Conservation (phyloP, 2,329 filamentous ascomycete species). For the Fusarium subtropicale region DNA sequence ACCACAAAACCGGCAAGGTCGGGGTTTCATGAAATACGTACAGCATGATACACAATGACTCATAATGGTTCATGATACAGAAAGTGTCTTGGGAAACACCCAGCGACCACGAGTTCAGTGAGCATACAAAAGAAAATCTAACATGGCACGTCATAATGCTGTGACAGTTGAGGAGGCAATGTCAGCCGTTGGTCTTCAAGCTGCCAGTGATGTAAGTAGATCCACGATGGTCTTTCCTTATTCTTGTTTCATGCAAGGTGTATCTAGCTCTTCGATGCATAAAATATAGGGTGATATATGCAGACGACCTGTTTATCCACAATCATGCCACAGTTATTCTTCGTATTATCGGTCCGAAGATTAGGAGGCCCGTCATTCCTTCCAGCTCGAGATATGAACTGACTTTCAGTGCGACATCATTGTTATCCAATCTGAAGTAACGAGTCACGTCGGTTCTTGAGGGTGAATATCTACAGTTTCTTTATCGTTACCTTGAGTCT, state of each 20-base stretch:
- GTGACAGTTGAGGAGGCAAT: too few relatives aligned
- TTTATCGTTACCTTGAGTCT: not conserved
- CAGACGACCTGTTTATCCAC: not conserved
- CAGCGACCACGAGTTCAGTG: not conserved
- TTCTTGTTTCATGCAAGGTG: not conserved
- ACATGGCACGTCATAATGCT: accelerated
- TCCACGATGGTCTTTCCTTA: accelerated
- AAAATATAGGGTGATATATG: not conserved
- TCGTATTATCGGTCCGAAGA: conserved; percentile 1
- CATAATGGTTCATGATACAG: not conserved
- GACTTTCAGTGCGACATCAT: not conserved
- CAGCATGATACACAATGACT: conserved; percentile 8
- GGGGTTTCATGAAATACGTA: not conserved
- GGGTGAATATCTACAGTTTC: not conserved
- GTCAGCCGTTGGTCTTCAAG: accelerated
- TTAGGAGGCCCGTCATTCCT: not conserved
- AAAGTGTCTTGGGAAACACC: accelerated
- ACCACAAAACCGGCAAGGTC: not conserved
- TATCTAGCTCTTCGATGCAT: too few relatives aligned
- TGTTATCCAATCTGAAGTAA: too few relatives aligned
- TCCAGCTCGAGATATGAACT: not conserved
- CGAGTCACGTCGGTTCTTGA: accelerated
- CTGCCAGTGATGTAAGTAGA: not conserved
- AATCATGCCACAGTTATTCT: not conserved
- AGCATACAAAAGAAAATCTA: not conserved